phyloP scores from a whole-genome alignment of 352 stramenopile genomes.

The Globisporangium parvum region DNA sequence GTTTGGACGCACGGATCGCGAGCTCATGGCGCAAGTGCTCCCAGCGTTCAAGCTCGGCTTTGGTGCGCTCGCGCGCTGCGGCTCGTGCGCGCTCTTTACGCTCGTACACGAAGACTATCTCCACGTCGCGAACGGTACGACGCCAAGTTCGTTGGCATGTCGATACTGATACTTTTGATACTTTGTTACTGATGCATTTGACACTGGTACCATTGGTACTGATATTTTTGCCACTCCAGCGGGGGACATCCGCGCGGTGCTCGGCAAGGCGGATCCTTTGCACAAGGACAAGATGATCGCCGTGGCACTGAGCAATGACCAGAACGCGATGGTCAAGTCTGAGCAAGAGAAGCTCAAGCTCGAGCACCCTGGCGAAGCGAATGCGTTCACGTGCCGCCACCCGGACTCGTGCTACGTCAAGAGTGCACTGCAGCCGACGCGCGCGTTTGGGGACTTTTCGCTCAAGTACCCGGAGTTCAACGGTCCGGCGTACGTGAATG shows the following conservation, averaged over 20 bases:
- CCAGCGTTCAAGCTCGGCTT: constrained; percentile 90
- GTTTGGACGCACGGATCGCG: constrained; percentile 84
- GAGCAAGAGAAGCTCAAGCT: constrained; percentile 84
- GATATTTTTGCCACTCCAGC: constrained; percentile 12
- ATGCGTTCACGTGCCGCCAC: constrained; percentile 89
- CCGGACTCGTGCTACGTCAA: constrained; percentile 93
- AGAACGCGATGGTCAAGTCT: constrained; percentile 87
- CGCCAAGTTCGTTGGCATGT: background rate
- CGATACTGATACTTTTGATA: background rate
- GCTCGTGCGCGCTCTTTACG: constrained; percentile 82
- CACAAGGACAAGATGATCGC: constrained; percentile 45
- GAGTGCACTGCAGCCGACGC: constrained; percentile 85
- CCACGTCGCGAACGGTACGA: constrained; percentile 76
- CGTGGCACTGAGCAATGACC: constrained; percentile 84
- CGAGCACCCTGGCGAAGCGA: constrained; percentile 85
- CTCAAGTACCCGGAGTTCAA: constrained; percentile 95
- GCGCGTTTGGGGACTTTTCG: constrained; percentile 89
- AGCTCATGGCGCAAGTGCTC: constrained; percentile 75
- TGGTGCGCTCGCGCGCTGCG: constrained; percentile 81
- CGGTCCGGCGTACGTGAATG: constrained; percentile 65
- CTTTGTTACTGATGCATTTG: background rate
- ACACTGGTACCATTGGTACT: no score
- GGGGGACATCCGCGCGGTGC: constrained; percentile 77
- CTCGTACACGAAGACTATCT: constrained; percentile 70
- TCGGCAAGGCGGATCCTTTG: constrained; percentile 38